Conservation (phyloP, 331 rosid species). For the Phaseolus coccineus region DNA sequence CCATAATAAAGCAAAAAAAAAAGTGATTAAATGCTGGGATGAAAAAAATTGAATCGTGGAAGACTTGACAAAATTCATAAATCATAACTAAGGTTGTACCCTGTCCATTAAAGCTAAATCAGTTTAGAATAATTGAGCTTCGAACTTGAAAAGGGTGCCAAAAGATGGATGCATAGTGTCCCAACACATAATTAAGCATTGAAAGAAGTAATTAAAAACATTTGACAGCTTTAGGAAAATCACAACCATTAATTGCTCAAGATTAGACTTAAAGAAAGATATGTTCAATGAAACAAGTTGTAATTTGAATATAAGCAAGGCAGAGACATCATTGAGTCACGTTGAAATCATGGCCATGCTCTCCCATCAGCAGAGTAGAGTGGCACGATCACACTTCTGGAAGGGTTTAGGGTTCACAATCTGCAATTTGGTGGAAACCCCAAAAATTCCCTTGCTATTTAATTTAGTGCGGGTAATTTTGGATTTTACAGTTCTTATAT, state of each 20-base stretch:
- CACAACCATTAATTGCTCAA: background rate
- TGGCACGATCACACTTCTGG: background rate
- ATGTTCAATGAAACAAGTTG: background rate
- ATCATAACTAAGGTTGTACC: background rate
- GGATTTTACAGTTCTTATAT: background rate
- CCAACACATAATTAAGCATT: background rate
- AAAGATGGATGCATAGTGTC: background rate
- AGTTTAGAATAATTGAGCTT: background rate
- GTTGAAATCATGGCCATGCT: no score
- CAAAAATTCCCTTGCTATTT: background rate
- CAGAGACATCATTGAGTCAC: no score
- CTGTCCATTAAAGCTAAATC: slow-evolving; percentile 6
- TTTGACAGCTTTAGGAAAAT: slow-evolving; percentile 1
- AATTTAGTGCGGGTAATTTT: background rate
- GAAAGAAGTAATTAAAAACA: slow-evolving; percentile 2
- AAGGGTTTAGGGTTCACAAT: background rate
- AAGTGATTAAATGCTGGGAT: slow-evolving; percentile 1
- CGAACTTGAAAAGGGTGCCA: background rate
- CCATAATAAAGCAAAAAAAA: slow-evolving; percentile 1
- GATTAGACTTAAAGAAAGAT: background rate
- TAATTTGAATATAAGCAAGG: background rate
- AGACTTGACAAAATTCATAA: background rate
- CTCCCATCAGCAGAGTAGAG: background rate
- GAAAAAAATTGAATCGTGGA: background rate
- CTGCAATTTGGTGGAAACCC: background rate